These are phyloP conservation scores for Kodamaea derodonti DNA, from an alignment of 1,139 yeast species.

Conservation along the genomic window DNA sequence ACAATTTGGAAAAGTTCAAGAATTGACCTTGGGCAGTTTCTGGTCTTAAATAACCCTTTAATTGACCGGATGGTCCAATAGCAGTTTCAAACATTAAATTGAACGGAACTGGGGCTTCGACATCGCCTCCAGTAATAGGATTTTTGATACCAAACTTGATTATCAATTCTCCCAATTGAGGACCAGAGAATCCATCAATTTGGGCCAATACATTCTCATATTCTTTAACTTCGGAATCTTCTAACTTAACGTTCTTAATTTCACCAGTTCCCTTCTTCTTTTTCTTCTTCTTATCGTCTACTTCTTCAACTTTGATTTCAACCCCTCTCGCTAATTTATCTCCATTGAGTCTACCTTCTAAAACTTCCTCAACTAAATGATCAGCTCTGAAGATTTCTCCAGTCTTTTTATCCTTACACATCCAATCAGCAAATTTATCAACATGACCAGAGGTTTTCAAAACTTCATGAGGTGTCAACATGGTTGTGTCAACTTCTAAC, in stretches of 20 bases:
- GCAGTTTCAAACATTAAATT: conserved; percentile 99
- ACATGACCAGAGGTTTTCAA: conserved; percentile 98
- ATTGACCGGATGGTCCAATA: conserved; percentile 96
- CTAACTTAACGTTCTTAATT: conserved; percentile 82
- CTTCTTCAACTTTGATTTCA: conserved; percentile 25
- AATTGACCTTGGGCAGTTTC: conserved; percentile 99
- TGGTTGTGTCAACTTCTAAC: conserved; percentile 97
- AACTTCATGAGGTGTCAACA: conserved; percentile 96
- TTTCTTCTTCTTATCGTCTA: conserved; percentile 65
- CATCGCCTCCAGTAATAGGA: conserved; percentile 83
- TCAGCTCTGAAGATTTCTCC: conserved; percentile 99
- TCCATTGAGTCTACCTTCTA: conserved; percentile 93
- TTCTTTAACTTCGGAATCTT: conserved; percentile 71
- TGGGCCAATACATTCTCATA: conserved; percentile 84
- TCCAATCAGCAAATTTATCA: conserved; percentile 98
- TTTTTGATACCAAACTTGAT: conserved; percentile 75
- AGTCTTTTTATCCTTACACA: conserved; percentile 92
- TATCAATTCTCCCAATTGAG: conserved; percentile 86
- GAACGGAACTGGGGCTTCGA: conserved; percentile 91
- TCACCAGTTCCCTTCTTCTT: conserved; percentile 97
- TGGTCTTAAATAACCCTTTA: conserved; percentile 94
- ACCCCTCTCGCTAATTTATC: conserved; percentile 93
- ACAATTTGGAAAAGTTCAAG: conserved; percentile 86
- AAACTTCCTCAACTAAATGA: conserved; percentile 94
- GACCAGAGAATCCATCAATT: conserved; percentile 94